Evolutionary conservation across 2,329 filamentous ascomycete genomes (phyloP).

Genomic region (Macrophomina tecta): DNA sequence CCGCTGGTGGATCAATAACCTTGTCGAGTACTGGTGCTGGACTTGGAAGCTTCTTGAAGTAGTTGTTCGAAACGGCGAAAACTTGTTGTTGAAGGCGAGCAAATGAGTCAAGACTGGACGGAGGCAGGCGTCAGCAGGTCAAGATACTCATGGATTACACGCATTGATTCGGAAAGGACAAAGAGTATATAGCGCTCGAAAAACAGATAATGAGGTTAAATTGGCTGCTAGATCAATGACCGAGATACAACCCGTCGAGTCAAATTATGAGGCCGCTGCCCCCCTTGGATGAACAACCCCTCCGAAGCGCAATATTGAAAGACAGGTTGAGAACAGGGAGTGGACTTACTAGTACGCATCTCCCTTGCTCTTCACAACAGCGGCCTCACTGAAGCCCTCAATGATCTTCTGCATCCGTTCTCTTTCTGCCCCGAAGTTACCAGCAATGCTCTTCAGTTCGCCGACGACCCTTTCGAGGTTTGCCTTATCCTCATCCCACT

Average conservation of each 20-base stretch:
- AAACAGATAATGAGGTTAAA: constrained; percentile 6
- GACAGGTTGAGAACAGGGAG: constrained; percentile 25
- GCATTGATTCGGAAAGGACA: not conserved
- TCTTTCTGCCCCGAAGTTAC: constrained; percentile 50
- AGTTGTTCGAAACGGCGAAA: constrained; percentile 57
- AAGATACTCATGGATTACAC: not conserved
- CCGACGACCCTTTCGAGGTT: constrained; percentile 32
- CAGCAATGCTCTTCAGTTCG: constrained; percentile 40
- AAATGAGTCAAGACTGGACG: constrained; percentile 57
- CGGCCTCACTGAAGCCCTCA: constrained; percentile 49
- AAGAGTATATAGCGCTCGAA: not conserved
- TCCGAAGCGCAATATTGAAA: constrained; percentile 6
- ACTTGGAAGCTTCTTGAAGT: constrained; percentile 59
- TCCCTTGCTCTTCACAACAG: constrained; percentile 51
- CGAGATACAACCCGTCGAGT: constrained; percentile 6
- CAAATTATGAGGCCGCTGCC: not conserved
- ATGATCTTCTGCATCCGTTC: constrained; percentile 50
- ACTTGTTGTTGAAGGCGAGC: constrained; percentile 58
- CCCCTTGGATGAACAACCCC: not conserved
- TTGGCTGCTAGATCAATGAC: constrained; percentile 5
- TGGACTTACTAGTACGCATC: constrained; percentile 53
- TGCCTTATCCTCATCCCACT: constrained; percentile 36
- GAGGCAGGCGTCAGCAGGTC: not conserved
- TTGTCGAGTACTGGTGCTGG: constrained; percentile 55
- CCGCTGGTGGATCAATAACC: constrained; percentile 57